Evolutionary conservation across 2,329 filamentous ascomycete species (phyloP).

Genomic region (Arachnopeziza araneosa): DNA sequence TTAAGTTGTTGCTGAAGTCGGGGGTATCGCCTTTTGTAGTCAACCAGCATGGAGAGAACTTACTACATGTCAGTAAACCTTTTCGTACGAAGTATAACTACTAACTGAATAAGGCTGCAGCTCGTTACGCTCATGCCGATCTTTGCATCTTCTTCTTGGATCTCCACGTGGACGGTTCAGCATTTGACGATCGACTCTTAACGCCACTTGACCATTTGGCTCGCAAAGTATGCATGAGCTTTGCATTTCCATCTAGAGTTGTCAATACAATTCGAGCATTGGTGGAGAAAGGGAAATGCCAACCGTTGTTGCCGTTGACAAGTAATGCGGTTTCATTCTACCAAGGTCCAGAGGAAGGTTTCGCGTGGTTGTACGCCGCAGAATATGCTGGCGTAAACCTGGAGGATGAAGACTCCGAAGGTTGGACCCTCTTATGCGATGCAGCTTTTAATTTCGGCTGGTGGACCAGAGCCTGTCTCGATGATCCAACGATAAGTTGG

Average conservation of each 20-base stretch:
- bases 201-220: constrained; percentile 11
- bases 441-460: constrained; percentile 12
- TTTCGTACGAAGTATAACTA: background rate
- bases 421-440: constrained; percentile 8
- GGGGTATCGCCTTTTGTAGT: constrained; percentile 8
- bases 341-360: constrained; percentile 10
- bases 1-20: background rate
- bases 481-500: constrained; percentile 5
- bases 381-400: constrained; percentile 7
- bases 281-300: constrained; percentile 7
- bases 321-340: constrained; percentile 11
- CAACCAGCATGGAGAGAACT: constrained; percentile 10
- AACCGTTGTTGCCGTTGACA: constrained; percentile 8
- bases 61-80: constrained; percentile 8
- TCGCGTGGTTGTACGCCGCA: constrained; percentile 11
- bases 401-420: constrained; percentile 9
- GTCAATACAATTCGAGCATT: constrained; percentile 11
- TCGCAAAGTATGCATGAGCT: constrained; percentile 1
- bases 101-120: constrained; percentile 1
- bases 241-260: constrained; percentile 4
- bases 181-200: constrained; percentile 8
- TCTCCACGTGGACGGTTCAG: constrained; percentile 6
- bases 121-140: constrained; percentile 7
- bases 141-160: constrained; percentile 4
- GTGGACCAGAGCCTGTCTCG: constrained; percentile 4